These are phyloP conservation scores for Pichia sp. DNA, from an alignment of 1,139 yeast species.

Conservation along the genomic window DNA sequence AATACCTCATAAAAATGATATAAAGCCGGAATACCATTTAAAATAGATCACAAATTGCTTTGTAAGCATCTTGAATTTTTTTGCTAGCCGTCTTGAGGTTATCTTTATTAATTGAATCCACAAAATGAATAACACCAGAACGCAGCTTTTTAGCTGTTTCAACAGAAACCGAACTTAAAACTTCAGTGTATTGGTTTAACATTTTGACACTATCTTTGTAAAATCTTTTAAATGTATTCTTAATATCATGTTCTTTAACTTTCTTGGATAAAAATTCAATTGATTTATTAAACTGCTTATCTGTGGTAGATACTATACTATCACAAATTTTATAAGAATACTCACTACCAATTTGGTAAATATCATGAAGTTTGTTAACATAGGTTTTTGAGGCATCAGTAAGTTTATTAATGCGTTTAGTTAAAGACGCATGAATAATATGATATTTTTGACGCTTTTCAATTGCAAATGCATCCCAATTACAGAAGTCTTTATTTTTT, in stretches of 20 bases:
- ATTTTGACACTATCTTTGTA: neutral
- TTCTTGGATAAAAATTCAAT: neutral
- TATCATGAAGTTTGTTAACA: neutral
- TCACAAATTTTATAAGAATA: neutral
- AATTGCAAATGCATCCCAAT: constrained; percentile 5
- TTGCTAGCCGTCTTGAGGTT: neutral
- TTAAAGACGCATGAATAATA: neutral
- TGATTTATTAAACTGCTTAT: neutral
- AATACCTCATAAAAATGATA: neutral
- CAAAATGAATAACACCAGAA: neutral
- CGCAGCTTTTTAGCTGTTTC: neutral
- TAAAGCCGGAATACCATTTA: neutral
- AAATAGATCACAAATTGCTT: neutral
- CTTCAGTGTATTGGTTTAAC: neutral
- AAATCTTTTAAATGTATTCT: neutral
- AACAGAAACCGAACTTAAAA: neutral
- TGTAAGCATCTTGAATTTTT: neutral
- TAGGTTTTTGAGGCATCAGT: neutral
- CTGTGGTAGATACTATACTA: neutral
- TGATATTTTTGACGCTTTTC: neutral
- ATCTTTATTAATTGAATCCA: neutral
- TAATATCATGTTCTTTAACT: neutral
- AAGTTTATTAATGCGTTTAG: neutral
- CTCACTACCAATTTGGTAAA: neutral
- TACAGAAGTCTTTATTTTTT: constrained; percentile 4